A percentile compares a stretch with the other conserved stretches of the same genome.
Conservation (phyloP, 1,284 basidiomycete genomes). For the Naganishia albida region DNA sequence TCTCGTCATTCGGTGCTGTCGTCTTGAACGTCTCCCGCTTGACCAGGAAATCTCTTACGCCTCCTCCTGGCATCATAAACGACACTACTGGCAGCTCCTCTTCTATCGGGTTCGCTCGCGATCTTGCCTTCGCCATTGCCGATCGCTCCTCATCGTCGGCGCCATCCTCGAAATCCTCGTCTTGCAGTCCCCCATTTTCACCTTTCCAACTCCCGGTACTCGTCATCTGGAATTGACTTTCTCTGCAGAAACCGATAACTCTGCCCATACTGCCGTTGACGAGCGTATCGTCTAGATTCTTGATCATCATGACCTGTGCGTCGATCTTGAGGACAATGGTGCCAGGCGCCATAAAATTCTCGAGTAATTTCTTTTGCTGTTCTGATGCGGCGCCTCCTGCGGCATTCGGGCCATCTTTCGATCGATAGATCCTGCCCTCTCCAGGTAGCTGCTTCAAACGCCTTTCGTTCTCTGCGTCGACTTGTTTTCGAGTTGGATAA, state of each 20-base stretch:
- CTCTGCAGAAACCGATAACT: conserved; percentile 65
- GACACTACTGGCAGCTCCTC: conserved; percentile 69
- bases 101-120: conserved; percentile 32
- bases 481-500: conserved; percentile 82
- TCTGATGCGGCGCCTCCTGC: conserved; percentile 53
- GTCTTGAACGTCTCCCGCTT: conserved; percentile 77
- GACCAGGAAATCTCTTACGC: conserved; percentile 62
- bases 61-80: conserved; percentile 66
- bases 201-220: conserved; percentile 40
- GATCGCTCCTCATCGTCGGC: conserved; percentile 51
- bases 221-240: conserved; percentile 40
- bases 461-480: conserved; percentile 67
- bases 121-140: conserved; percentile 47
- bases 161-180: conserved; percentile 46
- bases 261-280: conserved; percentile 82
- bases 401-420: conserved; percentile 59
- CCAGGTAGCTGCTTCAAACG: conserved; percentile 60
- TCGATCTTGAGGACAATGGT: conserved; percentile 65
- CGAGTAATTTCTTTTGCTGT: conserved; percentile 66
- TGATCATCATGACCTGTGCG: conserved; percentile 70
- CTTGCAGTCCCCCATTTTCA: conserved; percentile 39
- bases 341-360: conserved; percentile 70
- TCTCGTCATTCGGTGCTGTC: conserved; percentile 76
- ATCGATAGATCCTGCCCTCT: conserved; percentile 57
- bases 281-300: conserved; percentile 70